phyloP scores from a whole-genome alignment of 1,284 basidiomycete genomes.

The Leccinum griseonigrum region DNA sequence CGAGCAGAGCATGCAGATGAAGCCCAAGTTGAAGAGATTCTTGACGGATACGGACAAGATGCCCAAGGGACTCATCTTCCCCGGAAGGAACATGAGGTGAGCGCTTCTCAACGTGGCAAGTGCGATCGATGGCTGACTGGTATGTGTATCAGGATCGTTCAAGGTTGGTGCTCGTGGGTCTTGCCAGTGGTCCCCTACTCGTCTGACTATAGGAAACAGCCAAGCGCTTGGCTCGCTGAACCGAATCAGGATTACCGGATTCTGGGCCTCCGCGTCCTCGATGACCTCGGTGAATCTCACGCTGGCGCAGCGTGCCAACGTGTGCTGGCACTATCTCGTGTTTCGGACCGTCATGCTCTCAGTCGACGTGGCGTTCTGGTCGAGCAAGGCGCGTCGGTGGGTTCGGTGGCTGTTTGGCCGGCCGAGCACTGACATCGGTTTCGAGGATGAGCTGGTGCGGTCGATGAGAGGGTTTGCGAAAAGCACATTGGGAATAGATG shows the following conservation, averaged over 20 bases:
- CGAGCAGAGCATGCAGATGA: conserved; percentile 58
- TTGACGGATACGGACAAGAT: conserved; percentile 65
- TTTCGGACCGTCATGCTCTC: conserved; percentile 56
- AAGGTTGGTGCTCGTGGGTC: conserved; percentile 40
- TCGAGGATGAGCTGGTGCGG: conserved; percentile 59
- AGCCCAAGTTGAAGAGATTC: conserved; percentile 59
- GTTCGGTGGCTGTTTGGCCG: conserved; percentile 36
- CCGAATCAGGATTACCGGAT: conserved; percentile 35
- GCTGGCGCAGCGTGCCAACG: conserved; percentile 37
- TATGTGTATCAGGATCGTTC: conserved; percentile 49
- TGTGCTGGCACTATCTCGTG: conserved; percentile 49
- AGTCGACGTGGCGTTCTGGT: conserved; percentile 55
- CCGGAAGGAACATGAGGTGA: conserved; percentile 75
- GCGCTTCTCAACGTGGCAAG: background rate
- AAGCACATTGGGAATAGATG: conserved; percentile 58
- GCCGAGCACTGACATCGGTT: conserved; percentile 33
- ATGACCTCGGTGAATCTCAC: conserved; percentile 36
- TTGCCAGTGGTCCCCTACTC: background rate
- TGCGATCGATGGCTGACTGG: background rate
- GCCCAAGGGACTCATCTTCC: conserved; percentile 79
- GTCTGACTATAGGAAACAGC: conserved; percentile 54
- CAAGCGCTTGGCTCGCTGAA: conserved; percentile 46
- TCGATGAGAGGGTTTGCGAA: conserved; percentile 59
- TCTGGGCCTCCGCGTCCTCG: conserved; percentile 61
- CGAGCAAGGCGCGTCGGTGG: conserved; percentile 49